Conservation (phyloP, 1,139 yeast species). For the Barnettozyma hawaiiensis region DNA sequence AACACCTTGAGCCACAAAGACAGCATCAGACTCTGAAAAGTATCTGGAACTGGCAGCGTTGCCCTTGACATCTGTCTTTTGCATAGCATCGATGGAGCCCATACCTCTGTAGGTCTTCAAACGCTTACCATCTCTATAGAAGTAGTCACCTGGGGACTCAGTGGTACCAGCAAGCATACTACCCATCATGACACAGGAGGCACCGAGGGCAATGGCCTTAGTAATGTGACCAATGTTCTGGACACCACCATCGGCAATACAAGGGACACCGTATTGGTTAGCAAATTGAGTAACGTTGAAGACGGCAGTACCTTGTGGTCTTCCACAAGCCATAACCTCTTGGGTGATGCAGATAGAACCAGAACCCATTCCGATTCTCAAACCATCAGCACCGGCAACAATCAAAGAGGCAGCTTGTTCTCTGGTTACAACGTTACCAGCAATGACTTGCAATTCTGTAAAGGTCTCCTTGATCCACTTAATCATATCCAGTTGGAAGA, state of each 20-base stretch:
- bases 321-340: slow-evolving; percentile 99
- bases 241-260: slow-evolving; percentile 99
- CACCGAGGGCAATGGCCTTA: slow-evolving; percentile 95
- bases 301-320: slow-evolving; percentile 99
- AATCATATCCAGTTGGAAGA: slow-evolving; percentile 91
- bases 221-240: slow-evolving; percentile 98
- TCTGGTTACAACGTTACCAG: slow-evolving; percentile 98
- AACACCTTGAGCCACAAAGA: slow-evolving; percentile 98
- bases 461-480: slow-evolving; percentile 78
- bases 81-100: slow-evolving; percentile 99
- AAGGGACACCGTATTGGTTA: slow-evolving; percentile 85
- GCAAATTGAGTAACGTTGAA: slow-evolving; percentile 85
- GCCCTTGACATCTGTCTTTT: slow-evolving; percentile 80
- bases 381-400: slow-evolving; percentile 95
- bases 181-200: slow-evolving; percentile 99
- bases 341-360: slow-evolving; percentile 99
- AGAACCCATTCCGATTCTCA: slow-evolving; percentile 99
- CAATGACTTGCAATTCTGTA: slow-evolving; percentile 84
- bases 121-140: slow-evolving; percentile 96
- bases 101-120: slow-evolving; percentile 97
- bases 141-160: slow-evolving; percentile 98
- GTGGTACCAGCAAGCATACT: slow-evolving; percentile 98
- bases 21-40: slow-evolving; percentile 92
- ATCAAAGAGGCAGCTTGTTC: slow-evolving; percentile 97
- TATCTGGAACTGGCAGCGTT: slow-evolving; percentile 98